Evolutionary conservation across 2,329 filamentous ascomycete genomes (phyloP).

Genomic region (Trichoderma koningii): DNA sequence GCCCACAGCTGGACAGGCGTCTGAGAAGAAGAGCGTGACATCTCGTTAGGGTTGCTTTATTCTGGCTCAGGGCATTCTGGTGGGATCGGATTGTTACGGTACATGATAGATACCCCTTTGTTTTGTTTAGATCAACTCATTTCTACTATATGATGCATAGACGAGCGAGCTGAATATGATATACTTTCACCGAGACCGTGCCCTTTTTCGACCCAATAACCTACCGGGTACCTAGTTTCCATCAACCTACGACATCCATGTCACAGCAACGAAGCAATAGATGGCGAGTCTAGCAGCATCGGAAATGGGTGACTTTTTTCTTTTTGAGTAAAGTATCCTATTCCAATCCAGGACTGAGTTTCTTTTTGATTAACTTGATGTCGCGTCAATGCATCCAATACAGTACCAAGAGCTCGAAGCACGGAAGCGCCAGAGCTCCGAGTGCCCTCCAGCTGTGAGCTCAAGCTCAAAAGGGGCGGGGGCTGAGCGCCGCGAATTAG

Average conservation of each 20-base stretch:
- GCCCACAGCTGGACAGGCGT: constrained; percentile 30
- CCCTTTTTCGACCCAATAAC: not conserved
- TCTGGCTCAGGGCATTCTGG: not conserved
- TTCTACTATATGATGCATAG: constrained; percentile 6
- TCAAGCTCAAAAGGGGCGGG: constrained; percentile 5
- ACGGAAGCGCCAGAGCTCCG: not conserved
- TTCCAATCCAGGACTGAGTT: no score
- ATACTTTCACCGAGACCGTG: not conserved
- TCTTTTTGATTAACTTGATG: no score
- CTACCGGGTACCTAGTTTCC: no score
- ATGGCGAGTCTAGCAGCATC: no score
- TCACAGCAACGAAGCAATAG: no score
- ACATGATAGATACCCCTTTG: constrained; percentile 14
- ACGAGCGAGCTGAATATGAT: constrained; percentile 15
- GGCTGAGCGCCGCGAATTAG: constrained; percentile 8
- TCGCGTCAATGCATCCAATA: no score
- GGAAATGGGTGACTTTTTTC: no score
- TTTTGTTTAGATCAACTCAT: not conserved
- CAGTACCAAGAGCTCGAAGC: not conserved
- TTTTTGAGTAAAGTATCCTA: no score
- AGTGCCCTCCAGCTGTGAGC: not conserved
- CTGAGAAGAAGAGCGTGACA: not conserved
- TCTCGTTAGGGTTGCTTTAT: not conserved
- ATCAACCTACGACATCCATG: no score
- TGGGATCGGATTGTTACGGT: not conserved